Conservation (phyloP, 225 moss, liverwort and hornwort genomes). For the Marchantia polymorpha region DNA sequence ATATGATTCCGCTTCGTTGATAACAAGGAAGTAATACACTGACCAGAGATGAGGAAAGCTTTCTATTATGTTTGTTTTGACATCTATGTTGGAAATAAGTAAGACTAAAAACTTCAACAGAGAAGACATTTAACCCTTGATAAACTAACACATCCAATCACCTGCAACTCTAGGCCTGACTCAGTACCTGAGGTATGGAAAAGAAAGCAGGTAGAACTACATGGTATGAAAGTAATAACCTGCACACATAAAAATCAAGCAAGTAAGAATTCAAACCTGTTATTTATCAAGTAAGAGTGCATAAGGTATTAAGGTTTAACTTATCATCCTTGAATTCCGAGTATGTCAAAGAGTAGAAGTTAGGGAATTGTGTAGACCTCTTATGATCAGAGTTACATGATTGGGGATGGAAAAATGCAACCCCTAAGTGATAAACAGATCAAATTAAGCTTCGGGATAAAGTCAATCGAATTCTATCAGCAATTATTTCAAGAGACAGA, state of each 20-base stretch:
- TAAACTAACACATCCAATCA: too few species aligned
- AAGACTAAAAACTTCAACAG: too few species aligned
- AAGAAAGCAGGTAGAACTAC: slow-evolving; percentile 92
- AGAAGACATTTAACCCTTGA: too few species aligned
- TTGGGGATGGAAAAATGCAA: too few species aligned
- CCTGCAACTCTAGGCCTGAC: neutral
- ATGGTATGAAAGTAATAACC: slow-evolving; percentile 80
- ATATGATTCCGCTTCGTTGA: too few species aligned
- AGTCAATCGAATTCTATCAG: too few species aligned
- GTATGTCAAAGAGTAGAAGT: neutral
- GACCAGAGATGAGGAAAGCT: neutral
- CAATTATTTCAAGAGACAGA: neutral
- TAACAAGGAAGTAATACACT: too few species aligned
- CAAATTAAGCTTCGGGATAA: too few species aligned
- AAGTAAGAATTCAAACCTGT: neutral
- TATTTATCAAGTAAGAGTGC: neutral
- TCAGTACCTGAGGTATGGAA: slow-evolving; percentile 86
- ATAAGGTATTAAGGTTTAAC: neutral
- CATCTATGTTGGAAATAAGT: too few species aligned
- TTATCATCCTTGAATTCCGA: neutral
- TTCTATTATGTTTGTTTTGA: neutral
- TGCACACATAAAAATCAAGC: slow-evolving; percentile 26
- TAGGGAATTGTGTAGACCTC: too few species aligned
- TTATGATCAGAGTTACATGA: too few species aligned
- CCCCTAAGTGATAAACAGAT: too few species aligned